Evolutionary conservation across 2,329 filamentous ascomycete species (phyloP).

Genomic region (Fusarium lateritium): DNA sequence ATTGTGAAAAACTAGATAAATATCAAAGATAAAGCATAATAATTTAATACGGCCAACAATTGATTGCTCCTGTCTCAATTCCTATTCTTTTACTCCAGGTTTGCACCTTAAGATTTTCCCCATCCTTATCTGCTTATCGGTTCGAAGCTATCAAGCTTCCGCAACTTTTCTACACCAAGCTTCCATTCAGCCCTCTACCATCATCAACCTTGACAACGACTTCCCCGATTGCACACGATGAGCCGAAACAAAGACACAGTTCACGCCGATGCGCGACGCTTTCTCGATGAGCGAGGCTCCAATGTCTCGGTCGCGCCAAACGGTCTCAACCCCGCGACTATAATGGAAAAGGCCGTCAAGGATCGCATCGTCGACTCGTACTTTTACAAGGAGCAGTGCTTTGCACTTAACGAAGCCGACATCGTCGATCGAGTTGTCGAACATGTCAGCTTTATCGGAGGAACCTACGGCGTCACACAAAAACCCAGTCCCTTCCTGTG

Average conservation of each 20-base stretch:
- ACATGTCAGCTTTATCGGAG: conserved; percentile 85
- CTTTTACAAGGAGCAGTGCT: conserved; percentile 99
- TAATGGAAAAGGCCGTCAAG: conserved; percentile 95
- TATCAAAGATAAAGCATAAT: too few species aligned
- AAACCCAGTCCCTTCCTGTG: conserved; percentile 94
- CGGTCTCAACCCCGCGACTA: conserved; percentile 93
- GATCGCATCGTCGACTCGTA: conserved; percentile 96
- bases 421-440: conserved; percentile 92
- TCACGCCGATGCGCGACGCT: conserved; percentile 83
- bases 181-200: conserved; percentile 23
- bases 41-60: too few species aligned
- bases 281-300: conserved; percentile 93
- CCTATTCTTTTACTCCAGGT: too few species aligned
- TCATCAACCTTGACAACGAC: conserved; percentile 31
- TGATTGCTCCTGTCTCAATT: too few species aligned
- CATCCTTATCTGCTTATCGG: conserved; percentile 55
- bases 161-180: conserved; percentile 43
- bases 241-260: conserved; percentile 67
- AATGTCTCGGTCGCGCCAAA: conserved; percentile 81
- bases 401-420: conserved; percentile 87
- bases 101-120: too few species aligned
- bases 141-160: conserved; percentile 20
- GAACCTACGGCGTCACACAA: conserved; percentile 87
- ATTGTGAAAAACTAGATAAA: too few species aligned
- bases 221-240: conserved; percentile 44